These are phyloP conservation scores for Teratosphaeria destructans DNA, from an alignment of 2,329 filamentous ascomycete genomes.

Conservation along the genomic window DNA sequence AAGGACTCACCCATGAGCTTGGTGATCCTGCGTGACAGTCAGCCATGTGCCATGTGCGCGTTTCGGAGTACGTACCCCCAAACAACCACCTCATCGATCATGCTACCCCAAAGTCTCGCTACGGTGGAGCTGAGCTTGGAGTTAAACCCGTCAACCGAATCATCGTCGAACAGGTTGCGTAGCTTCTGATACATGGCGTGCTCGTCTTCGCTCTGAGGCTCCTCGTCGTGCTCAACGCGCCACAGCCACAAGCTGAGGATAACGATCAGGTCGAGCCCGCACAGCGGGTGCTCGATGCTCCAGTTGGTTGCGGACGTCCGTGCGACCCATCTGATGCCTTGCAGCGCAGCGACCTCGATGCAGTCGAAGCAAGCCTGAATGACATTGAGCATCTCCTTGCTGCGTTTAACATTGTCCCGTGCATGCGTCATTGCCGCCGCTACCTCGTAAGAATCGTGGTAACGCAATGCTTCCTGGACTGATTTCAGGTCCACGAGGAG, in stretches of 20 bases:
- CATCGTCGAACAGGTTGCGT: constrained; percentile 80
- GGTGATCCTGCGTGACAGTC: constrained; percentile 54
- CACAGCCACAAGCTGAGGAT: constrained; percentile 97
- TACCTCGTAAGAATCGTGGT: constrained; percentile 95
- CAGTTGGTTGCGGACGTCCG: constrained; percentile 95
- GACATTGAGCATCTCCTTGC: constrained; percentile 95
- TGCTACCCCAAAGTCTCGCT: constrained; percentile 89
- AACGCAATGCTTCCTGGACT: constrained; percentile 90
- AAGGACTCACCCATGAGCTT: constrained; percentile 98
- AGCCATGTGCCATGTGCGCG: neutral
- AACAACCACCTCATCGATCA: constrained; percentile 96
- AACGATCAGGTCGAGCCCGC: constrained; percentile 93
- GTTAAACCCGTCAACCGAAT: constrained; percentile 71
- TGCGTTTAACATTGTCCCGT: constrained; percentile 86
- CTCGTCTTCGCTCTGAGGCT: constrained; percentile 76
- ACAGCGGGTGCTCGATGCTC: constrained; percentile 96
- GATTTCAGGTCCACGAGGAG: constrained; percentile 92
- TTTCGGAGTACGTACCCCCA: constrained; percentile 71
- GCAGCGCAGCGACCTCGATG: constrained; percentile 87
- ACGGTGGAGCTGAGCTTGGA: constrained; percentile 89
- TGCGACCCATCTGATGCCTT: constrained; percentile 96
- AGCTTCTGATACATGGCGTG: constrained; percentile 86
- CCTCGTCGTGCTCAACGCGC: constrained; percentile 97
- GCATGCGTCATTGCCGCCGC: constrained; percentile 93
- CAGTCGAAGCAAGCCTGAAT: constrained; percentile 97